These are phyloP conservation scores for Sphagnurus paluster DNA, from an alignment of 1,284 basidiomycete genomes.

Conservation along the genomic window DNA sequence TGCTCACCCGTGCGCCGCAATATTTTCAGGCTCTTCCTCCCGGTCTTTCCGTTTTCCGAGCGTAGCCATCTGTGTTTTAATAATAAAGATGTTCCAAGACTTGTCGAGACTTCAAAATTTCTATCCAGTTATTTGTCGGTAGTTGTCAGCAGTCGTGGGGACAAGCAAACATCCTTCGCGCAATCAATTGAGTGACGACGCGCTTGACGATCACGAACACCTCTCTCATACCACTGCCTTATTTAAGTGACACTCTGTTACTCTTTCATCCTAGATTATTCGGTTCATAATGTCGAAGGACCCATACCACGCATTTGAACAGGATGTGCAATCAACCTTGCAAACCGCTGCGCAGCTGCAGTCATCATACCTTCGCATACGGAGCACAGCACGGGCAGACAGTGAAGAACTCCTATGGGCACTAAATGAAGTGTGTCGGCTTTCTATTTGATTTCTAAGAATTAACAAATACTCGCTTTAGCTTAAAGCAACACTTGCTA, in stretches of 20 bases:
- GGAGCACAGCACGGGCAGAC: constrained; percentile 61
- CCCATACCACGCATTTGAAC: constrained; percentile 80
- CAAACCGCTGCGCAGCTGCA: constrained; percentile 68
- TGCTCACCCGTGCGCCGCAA: constrained; percentile 36
- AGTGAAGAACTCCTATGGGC: constrained; percentile 77
- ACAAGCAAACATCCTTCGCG: background rate
- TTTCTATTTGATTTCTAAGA: background rate
- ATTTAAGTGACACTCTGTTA: no score
- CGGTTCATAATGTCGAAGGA: constrained; percentile 64
- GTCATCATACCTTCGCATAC: constrained; percentile 76
- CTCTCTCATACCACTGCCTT: background rate
- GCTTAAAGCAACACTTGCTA: constrained; percentile 73
- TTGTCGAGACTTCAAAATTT: constrained; percentile 17
- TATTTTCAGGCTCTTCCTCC: constrained; percentile 32
- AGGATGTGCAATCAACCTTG: constrained; percentile 71
- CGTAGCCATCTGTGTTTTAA: no score
- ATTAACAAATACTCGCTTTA: constrained; percentile 30
- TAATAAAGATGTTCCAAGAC: no score
- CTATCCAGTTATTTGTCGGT: constrained; percentile 7
- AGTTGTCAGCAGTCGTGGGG: background rate
- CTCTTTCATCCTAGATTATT: background rate
- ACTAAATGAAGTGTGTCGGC: constrained; percentile 60
- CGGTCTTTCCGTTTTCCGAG: constrained; percentile 57
- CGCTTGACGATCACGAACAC: background rate
- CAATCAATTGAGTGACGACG: background rate